Evolutionary conservation across 2,329 filamentous ascomycete genomes (phyloP).

Genomic region (Beauveria sp.): DNA sequence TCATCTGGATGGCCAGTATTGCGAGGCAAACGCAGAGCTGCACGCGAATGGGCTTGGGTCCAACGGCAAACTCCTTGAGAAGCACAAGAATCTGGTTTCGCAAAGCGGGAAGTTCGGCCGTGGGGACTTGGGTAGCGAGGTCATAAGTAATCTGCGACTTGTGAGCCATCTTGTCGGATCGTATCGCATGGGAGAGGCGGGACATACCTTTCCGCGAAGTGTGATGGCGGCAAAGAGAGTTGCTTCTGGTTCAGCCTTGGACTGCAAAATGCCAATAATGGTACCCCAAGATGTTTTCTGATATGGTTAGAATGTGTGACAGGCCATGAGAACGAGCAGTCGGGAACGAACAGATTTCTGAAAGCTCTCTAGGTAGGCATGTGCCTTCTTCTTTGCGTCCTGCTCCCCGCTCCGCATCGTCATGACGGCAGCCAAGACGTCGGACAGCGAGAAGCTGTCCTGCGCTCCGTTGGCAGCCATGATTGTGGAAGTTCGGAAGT

Average conservation of each 20-base stretch:
- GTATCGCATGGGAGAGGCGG: not conserved
- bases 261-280: slow-evolving; percentile 79
- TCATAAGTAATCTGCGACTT: slow-evolving; percentile 82
- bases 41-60: slow-evolving; percentile 77
- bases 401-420: slow-evolving; percentile 85
- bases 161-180: not conserved
- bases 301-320: slow-evolving; percentile 15
- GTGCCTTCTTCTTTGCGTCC: slow-evolving; percentile 79
- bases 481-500: slow-evolving; percentile 17
- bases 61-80: slow-evolving; percentile 71
- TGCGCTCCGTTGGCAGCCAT: slow-evolving; percentile 63
- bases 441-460: slow-evolving; percentile 65
- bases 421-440: slow-evolving; percentile 77
- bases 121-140: slow-evolving; percentile 73
- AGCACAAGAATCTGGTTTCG: slow-evolving; percentile 78
- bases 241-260: slow-evolving; percentile 70
- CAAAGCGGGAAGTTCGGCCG: slow-evolving; percentile 65
- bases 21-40: slow-evolving; percentile 94
- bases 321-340: not conserved
- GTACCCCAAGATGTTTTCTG: slow-evolving; percentile 87
- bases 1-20: slow-evolving; percentile 93
- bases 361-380: slow-evolving; percentile 86
- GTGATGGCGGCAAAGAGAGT: slow-evolving; percentile 96
- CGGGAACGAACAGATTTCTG: slow-evolving; percentile 77
- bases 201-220: slow-evolving; percentile 83